A percentile compares a stretch with the other conserved stretches of the same genome.
These are phyloP conservation scores for Colletotrichum kahawae DNA, from an alignment of 2,329 filamentous ascomycete species.

Conservation along the genomic window DNA sequence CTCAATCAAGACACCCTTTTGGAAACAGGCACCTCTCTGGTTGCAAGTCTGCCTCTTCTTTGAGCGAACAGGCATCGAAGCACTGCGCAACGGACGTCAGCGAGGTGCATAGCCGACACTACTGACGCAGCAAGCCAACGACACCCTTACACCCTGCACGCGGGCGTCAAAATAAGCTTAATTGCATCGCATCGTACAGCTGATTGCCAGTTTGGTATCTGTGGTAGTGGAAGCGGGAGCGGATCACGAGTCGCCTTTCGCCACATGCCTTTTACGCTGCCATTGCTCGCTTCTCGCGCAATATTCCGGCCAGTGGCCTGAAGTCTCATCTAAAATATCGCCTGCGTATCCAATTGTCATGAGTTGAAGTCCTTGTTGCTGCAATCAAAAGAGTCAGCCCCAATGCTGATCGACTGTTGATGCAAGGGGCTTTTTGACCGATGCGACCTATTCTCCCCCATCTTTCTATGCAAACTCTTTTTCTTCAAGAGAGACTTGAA, in stretches of 20 bases:
- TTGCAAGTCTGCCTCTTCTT: background rate
- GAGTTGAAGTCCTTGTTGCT: background rate
- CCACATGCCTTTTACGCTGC: background rate
- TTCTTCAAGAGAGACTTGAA: too few relatives aligned
- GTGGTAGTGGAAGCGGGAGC: background rate
- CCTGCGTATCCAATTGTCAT: background rate
- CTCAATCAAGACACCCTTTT: background rate
- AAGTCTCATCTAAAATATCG: rapidly evolving
- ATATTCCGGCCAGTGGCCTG: background rate
- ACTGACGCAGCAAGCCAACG: background rate
- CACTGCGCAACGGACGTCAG: background rate
- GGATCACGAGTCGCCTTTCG: background rate
- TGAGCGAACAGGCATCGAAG: background rate
- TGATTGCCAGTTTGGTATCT: background rate
- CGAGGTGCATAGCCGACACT: background rate
- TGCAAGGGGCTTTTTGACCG: rapidly evolving
- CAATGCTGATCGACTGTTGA: background rate
- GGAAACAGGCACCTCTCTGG: background rate
- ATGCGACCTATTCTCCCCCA: background rate
- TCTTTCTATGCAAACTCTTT: too few relatives aligned
- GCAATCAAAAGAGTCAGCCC: background rate
- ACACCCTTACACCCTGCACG: background rate
- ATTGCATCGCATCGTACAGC: background rate
- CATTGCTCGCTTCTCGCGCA: background rate
- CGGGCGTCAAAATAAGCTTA: background rate